Base-by-base conservation (phyloP, 768 basidiomycete species). In the Plicaturopsis crispa region DNA sequence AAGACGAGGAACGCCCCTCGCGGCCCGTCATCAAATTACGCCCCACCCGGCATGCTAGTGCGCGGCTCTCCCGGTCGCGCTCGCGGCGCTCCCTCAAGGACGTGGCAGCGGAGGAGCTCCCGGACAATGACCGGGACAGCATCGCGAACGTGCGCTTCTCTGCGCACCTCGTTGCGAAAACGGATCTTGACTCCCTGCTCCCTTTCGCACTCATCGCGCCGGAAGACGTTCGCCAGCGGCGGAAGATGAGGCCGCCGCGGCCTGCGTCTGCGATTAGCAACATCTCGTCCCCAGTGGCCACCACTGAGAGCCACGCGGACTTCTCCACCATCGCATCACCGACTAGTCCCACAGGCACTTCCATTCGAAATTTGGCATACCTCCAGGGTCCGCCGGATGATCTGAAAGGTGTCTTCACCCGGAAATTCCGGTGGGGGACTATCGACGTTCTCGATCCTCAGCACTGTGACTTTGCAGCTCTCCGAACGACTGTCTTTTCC, bases 361-460 rank as follows among this genome's bases (percentile, higher is more conserved):
- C 59, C 36, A 61, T 65, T 48, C 32, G 50, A 35, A 40, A 45
- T 49, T 50, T 61, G 42, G 51, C 62, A 18, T 74, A 71, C 54
- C 49, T 74, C 31, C 56, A 69, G n/a, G 65, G 66, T 23, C 75
- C 77, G 17, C 84, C 81, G 17, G 75, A 78, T 16, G 73, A 80
- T 53, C 59, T 88, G 53, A 75, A 72, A 59, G 84, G 87, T 35
- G 69, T 83, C 39, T 90, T 90, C 54, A 67, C 75, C 23, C 66
- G 90, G 45, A 79, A 75, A 53, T 93, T 84, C 57, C 65, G 88
- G 48, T 94, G 91, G 91, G 92, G 92, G 24, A 83, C 73, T 32
- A 71, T 93, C 42, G 85, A 91, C 57, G 88, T 92, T 39, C 73
- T 92, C 35, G 70, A 88, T 58, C 86, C 89, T 37, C 70, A 69